Evolutionary conservation across 2,329 filamentous ascomycete species (phyloP).

Genomic region (Xylaria polymorpha): DNA sequence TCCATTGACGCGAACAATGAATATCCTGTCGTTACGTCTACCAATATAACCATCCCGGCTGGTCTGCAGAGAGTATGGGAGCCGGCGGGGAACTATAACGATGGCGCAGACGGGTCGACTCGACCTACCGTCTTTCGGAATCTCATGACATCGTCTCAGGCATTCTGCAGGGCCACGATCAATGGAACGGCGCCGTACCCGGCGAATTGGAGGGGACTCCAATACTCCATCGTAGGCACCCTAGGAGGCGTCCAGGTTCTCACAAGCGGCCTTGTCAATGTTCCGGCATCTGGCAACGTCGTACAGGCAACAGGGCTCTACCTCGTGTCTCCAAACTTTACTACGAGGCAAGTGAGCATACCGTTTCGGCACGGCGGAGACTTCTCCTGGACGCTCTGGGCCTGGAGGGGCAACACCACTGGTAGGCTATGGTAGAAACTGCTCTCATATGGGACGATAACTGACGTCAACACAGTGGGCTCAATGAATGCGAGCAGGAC

Average conservation of each 20-base stretch:
- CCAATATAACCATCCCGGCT: not conserved
- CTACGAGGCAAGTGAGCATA: constrained; percentile 1
- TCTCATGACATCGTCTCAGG: not conserved
- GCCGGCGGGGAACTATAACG: constrained; percentile 2
- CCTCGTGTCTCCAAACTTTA: constrained; percentile 4
- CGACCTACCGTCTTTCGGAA: constrained; percentile 2
- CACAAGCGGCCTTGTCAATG: constrained; percentile 1
- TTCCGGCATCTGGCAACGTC: constrained; percentile 2
- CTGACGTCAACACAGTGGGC: not conserved
- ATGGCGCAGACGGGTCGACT: constrained; percentile 3
- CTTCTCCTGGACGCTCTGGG: constrained; percentile 2
- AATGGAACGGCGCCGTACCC: constrained; percentile 2
- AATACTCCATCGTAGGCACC: constrained; percentile 4
- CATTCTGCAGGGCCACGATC: not conserved
- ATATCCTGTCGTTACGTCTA: constrained; percentile 7
- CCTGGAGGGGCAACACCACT: not conserved
- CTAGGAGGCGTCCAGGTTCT: constrained; percentile 1
- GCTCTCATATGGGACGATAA: constrained; percentile 2
- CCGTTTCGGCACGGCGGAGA: constrained; percentile 7
- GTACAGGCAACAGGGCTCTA: constrained; percentile 1
- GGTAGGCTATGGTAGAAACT: constrained; percentile 2
- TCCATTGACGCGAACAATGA: constrained; percentile 4
- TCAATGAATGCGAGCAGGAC: not conserved
- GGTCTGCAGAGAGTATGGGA: constrained; percentile 1
- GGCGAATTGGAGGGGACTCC: not conserved